Conservation (phyloP, 2,329 filamentous ascomycete species). For the Sclerotinia trifoliorum region DNA sequence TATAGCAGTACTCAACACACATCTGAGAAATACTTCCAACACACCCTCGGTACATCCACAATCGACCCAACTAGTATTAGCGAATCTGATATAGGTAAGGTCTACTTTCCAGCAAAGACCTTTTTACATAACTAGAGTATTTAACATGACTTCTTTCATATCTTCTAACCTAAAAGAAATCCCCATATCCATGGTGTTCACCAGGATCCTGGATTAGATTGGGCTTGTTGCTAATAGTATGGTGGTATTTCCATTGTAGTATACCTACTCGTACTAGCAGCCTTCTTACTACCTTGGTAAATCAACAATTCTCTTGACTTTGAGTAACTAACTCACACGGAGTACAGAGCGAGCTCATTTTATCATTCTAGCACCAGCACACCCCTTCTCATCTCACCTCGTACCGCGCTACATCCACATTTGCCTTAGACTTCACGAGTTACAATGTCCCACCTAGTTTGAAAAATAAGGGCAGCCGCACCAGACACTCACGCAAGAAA, state of each 20-base stretch:
- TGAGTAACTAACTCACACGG: neutral
- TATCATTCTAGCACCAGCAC: neutral
- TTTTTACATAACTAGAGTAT: too few relatives aligned
- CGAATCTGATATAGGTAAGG: neutral
- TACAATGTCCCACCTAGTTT: constrained; percentile 4
- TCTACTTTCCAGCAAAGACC: neutral
- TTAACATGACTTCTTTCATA: neutral
- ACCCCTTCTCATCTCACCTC: constrained; percentile 9
- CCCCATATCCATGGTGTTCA: neutral
- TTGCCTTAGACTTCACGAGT: neutral
- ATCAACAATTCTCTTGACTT: too few relatives aligned
- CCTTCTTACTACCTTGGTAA: too few relatives aligned
- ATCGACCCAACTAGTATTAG: neutral
- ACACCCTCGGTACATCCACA: neutral
- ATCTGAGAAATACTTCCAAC: neutral
- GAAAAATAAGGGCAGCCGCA: constrained; percentile 5
- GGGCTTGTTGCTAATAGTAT: neutral
- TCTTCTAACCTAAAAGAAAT: constrained; percentile 6
- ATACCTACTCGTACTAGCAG: too few relatives aligned
- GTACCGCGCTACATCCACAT: constrained; percentile 5
- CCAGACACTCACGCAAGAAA: constrained; percentile 1
- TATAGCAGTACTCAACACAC: neutral
- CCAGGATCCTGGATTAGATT: neutral
- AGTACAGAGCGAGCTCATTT: neutral
- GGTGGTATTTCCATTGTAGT: neutral